Conservation (phyloP, 2,329 filamentous ascomycete genomes). For the Dactylellina haptotyla region DNA sequence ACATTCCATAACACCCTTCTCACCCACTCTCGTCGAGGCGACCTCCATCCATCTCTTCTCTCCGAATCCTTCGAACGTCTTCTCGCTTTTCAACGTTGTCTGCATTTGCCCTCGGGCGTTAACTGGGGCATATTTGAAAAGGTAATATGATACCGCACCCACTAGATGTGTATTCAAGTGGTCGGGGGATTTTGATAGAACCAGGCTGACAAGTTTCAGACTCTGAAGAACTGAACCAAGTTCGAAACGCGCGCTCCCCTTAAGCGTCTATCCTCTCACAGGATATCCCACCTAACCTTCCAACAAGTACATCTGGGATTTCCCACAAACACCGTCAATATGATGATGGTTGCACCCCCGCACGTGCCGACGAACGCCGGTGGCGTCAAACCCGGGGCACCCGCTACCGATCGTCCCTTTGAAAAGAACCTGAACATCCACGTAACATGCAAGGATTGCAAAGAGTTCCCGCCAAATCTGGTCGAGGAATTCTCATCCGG, state of each 20-base stretch:
- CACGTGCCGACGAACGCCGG: constrained; percentile 34
- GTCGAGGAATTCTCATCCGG: constrained; percentile 91
- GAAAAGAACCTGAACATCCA: constrained; percentile 87
- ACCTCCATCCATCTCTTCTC: constrained; percentile 2
- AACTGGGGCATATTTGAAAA: constrained; percentile 41
- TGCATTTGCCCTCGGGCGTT: constrained; percentile 22
- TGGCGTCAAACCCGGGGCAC: constrained; percentile 56
- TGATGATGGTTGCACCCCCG: constrained; percentile 44
- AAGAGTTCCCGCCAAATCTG: constrained; percentile 88
- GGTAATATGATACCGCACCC: constrained; percentile 46
- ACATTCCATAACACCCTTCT: not conserved
- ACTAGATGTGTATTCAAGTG: constrained; percentile 34
- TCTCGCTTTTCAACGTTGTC: constrained; percentile 23
- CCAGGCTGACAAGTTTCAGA: constrained; percentile 38
- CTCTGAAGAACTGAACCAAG: constrained; percentile 19
- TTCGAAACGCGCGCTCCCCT: constrained; percentile 28
- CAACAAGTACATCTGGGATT: constrained; percentile 52
- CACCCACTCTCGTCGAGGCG: constrained; percentile 7
- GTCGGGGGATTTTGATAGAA: constrained; percentile 16
- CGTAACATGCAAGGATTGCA: constrained; percentile 89
- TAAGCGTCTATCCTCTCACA: constrained; percentile 11
- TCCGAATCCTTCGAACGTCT: constrained; percentile 24
- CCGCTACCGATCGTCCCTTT: constrained; percentile 66
- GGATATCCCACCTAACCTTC: constrained; percentile 42
- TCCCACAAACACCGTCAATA: constrained; percentile 8